Percentiles rank a stretch among this genome's conserved stretches.
phyloP scores from a whole-genome alignment of 2,329 filamentous ascomycete species.

The Pestalotiopsis sp. region DNA sequence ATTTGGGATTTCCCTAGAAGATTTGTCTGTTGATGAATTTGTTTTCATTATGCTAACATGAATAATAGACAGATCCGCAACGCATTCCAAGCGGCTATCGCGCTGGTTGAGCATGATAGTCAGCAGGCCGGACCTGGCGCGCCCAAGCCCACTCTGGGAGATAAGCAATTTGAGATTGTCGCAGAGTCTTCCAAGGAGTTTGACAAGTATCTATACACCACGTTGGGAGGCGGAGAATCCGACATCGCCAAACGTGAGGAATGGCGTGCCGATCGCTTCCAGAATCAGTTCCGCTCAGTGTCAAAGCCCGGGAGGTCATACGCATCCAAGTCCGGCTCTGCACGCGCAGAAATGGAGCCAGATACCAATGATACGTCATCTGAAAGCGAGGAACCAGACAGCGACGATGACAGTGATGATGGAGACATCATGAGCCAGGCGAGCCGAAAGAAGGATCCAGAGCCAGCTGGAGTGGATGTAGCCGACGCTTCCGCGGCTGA shows the following conservation, averaged over 20 bases:
- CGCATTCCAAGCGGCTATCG: constrained; percentile 26
- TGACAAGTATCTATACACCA: background rate
- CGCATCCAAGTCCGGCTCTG: background rate
- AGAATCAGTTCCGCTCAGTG: background rate
- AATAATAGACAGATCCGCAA: constrained; percentile 32
- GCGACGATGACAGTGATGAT: background rate
- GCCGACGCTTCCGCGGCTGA: too few relatives aligned
- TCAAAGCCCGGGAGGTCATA: background rate
- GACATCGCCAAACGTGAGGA: background rate
- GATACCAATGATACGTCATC: background rate
- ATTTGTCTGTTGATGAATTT: too few relatives aligned
- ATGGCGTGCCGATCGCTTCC: background rate
- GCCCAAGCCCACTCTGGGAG: background rate
- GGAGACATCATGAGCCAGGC: background rate
- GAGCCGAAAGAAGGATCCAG: too few relatives aligned
- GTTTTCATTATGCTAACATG: too few relatives aligned
- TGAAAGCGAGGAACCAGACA: background rate
- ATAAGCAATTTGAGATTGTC: background rate
- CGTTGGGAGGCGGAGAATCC: background rate
- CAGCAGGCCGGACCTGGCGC: background rate
- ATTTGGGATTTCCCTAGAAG: too few relatives aligned
- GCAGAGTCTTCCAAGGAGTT: background rate
- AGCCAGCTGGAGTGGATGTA: too few relatives aligned
- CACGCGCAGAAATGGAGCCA: background rate
- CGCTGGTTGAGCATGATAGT: constrained; percentile 11